These are phyloP conservation scores for Triticum monococcum DNA, from an alignment of 176 grass and related monocot species.

Conservation along the genomic window DNA sequence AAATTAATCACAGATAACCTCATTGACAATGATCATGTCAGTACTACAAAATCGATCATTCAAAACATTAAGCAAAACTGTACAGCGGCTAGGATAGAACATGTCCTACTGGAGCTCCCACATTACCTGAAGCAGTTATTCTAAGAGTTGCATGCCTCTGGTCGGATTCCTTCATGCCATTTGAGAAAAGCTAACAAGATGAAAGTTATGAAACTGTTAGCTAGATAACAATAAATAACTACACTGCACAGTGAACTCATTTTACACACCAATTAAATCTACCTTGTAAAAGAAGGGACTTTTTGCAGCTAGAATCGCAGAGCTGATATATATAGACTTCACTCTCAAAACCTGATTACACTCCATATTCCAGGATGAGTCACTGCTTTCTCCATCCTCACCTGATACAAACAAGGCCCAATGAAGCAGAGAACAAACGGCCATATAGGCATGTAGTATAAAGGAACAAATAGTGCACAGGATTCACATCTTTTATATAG, in stretches of 20 bases:
- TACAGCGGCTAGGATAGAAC: background rate
- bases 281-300: conserved; percentile 99
- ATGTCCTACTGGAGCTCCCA: conserved; percentile 20
- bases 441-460: background rate
- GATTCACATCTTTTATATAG: background rate
- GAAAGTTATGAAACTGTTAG: conserved; percentile 24
- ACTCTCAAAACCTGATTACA: conserved; percentile 71
- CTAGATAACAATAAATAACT: conserved; percentile 15
- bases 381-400: conserved; percentile 67
- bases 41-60: background rate
- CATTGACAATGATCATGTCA: background rate
- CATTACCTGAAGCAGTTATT: conserved; percentile 93
- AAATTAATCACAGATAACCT: background rate
- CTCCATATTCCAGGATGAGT: conserved; percentile 68
- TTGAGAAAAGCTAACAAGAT: conserved; percentile 94
- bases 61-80: background rate
- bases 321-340: conserved; percentile 90
- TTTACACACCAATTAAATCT: background rate
- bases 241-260: background rate
- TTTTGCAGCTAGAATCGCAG: conserved; percentile 96
- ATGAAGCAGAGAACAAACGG: background rate
- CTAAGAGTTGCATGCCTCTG: conserved; percentile 92
- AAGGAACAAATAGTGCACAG: conserved; percentile 10
- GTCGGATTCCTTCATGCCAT: conserved; percentile 99
- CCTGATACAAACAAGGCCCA: conserved; percentile 40